Conservation (phyloP, 495 filamentous ascomycete genomes). For the Lophium mytilinum region DNA sequence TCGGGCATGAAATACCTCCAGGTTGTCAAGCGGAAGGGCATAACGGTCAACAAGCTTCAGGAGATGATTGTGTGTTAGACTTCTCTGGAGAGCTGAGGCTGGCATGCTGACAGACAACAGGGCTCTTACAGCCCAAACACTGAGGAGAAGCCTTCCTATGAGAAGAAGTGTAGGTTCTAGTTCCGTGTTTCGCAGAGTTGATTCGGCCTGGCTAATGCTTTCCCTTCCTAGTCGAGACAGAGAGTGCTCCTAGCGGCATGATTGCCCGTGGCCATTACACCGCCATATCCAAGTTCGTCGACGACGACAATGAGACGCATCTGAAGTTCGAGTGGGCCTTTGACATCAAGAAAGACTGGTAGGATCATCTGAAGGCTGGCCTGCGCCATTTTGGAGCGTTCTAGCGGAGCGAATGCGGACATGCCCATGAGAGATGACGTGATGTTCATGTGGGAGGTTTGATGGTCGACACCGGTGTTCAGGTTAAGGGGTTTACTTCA, state of each 20-base stretch:
- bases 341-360: slow-evolving; percentile 93
- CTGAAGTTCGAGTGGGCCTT: slow-evolving; percentile 90
- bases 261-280: slow-evolving; percentile 78
- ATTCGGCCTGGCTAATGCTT: not conserved
- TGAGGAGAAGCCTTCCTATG: slow-evolving; percentile 68
- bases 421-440: too few species aligned
- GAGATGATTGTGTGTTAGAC: slow-evolving; percentile 80
- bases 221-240: slow-evolving; percentile 64
- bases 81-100: not conserved
- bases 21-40: slow-evolving; percentile 76
- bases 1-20: slow-evolving; percentile 93
- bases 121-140: slow-evolving; percentile 90
- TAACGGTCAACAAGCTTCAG: slow-evolving; percentile 70
- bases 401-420: too few species aligned
- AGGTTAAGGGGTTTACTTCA: too few species aligned
- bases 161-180: slow-evolving; percentile 78
- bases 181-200: not conserved
- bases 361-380: slow-evolving; percentile 27
- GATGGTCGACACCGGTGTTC: too few species aligned
- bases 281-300: slow-evolving; percentile 76
- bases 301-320: slow-evolving; percentile 83
- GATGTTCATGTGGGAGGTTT: too few species aligned
- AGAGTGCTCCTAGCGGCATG: slow-evolving; percentile 87
- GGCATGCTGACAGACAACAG: slow-evolving; percentile 29
- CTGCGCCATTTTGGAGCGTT: too few species aligned